phyloP scores from a whole-genome alignment of 2,329 filamentous ascomycete genomes.

The Gyromitra esculenta region DNA sequence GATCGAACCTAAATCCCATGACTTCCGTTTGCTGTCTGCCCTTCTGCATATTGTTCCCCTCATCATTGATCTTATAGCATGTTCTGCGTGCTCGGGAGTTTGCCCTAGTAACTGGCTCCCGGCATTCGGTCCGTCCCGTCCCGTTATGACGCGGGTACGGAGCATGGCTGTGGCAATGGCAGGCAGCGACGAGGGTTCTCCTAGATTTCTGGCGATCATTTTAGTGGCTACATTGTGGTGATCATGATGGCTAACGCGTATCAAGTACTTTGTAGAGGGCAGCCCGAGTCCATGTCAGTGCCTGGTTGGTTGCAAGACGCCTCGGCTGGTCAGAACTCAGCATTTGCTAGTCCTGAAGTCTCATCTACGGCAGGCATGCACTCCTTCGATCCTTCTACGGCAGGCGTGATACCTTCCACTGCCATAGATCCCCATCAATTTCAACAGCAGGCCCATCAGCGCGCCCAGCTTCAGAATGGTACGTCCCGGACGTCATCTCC shows the following conservation, averaged over 20 bases:
- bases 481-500: constrained; percentile 84
- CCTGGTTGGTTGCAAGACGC: constrained; percentile 73
- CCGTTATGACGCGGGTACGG: constrained; percentile 15
- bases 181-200: constrained; percentile 29
- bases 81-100: constrained; percentile 36
- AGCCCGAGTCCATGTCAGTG: constrained; percentile 60
- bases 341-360: constrained; percentile 56
- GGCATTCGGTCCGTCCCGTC: constrained; percentile 41
- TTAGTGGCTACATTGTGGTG: constrained; percentile 37
- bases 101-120: constrained; percentile 30
- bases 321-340: constrained; percentile 68
- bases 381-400: constrained; percentile 70
- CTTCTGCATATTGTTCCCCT: constrained; percentile 23
- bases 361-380: constrained; percentile 71
- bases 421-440: constrained; percentile 65
- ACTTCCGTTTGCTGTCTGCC: constrained; percentile 25
- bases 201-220: constrained; percentile 21
- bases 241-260: constrained; percentile 52
- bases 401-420: constrained; percentile 71
- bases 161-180: constrained; percentile 26
- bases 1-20: constrained; percentile 46
- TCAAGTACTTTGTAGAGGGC: constrained; percentile 44
- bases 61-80: constrained; percentile 34
- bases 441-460: constrained; percentile 65
- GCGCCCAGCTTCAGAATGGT: constrained; percentile 76